These are phyloP conservation scores for Mentha longifolia DNA, from an alignment of 257 asterid genomes.

Conservation along the genomic window DNA sequence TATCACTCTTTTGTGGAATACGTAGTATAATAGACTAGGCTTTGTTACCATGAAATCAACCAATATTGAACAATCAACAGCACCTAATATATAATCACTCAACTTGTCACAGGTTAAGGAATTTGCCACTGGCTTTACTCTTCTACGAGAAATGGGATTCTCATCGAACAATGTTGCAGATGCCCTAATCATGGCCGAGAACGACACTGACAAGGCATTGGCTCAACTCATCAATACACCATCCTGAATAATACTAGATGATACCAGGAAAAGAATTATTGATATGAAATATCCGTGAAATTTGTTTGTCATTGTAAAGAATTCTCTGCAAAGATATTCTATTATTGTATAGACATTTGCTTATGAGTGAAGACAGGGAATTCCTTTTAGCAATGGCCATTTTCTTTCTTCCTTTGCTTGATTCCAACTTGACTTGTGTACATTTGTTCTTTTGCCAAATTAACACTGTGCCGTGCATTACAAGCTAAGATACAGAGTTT, in stretches of 20 bases:
- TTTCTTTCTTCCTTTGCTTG: neutral
- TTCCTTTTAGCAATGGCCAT: neutral
- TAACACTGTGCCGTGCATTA: neutral
- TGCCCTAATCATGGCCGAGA: slow-evolving; percentile 81
- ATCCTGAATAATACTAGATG: slow-evolving; percentile 35
- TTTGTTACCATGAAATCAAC: too few species aligned
- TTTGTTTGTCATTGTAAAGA: slow-evolving; percentile 25
- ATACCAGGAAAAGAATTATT: neutral
- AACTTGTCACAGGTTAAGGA: too few species aligned
- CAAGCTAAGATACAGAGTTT: slow-evolving; percentile 15
- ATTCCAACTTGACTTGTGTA: neutral
- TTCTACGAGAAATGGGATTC: too few species aligned
- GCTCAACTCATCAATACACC: slow-evolving; percentile 78
- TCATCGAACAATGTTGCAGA: too few species aligned
- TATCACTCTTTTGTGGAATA: too few species aligned
- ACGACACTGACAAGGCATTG: slow-evolving; percentile 86
- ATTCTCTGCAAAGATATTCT: slow-evolving; percentile 35
- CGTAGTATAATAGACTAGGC: too few species aligned
- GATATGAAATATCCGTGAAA: neutral
- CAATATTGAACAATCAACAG: too few species aligned
- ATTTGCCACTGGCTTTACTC: too few species aligned
- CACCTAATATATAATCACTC: too few species aligned
- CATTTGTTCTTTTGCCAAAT: neutral
- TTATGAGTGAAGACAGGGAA: neutral
- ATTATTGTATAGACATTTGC: slow-evolving; percentile 32